A percentile compares a stretch with the other conserved stretches of the same genome.
These are phyloP conservation scores for Cladosporium oxysporum DNA, from an alignment of 2,329 filamentous ascomycete species.

Conservation along the genomic window DNA sequence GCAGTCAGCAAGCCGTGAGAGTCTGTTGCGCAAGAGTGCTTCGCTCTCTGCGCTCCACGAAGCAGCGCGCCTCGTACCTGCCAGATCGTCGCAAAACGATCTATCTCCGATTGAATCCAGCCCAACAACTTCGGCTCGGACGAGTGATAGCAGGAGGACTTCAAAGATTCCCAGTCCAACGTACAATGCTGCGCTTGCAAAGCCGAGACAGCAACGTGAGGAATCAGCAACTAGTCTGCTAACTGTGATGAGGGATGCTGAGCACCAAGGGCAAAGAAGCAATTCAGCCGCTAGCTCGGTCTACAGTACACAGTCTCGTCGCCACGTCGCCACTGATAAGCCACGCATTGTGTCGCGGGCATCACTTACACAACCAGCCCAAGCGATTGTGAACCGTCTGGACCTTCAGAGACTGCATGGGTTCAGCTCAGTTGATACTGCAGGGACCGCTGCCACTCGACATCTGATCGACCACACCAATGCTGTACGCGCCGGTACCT, in stretches of 20 bases:
- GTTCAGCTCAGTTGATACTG: conserved; percentile 13
- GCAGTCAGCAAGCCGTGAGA: conserved; percentile 17
- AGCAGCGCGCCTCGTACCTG: not conserved
- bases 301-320: conserved; percentile 20
- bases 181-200: conserved; percentile 35
- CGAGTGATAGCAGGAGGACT: conserved; percentile 24
- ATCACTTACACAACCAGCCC: not conserved
- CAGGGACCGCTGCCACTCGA: conserved; percentile 19
- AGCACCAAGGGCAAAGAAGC: conserved; percentile 31
- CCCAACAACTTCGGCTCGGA: conserved; percentile 25
- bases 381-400: not conserved
- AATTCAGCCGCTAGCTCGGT: conserved; percentile 32
- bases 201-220: conserved; percentile 42
- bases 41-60: conserved; percentile 26
- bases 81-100: not conserved
- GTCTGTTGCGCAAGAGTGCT: conserved; percentile 30
- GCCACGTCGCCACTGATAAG: not conserved
- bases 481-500: conserved; percentile 28
- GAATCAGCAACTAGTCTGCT: conserved; percentile 42
- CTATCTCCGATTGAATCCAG: conserved; percentile 30
- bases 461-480: conserved; percentile 29
- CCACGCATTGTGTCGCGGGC: not conserved
- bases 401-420: conserved; percentile 2
- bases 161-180: conserved; percentile 50
- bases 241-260: conserved; percentile 31